phyloP scores from a whole-genome alignment of 495 filamentous ascomycete genomes.

The Aspergillus sparsus region DNA sequence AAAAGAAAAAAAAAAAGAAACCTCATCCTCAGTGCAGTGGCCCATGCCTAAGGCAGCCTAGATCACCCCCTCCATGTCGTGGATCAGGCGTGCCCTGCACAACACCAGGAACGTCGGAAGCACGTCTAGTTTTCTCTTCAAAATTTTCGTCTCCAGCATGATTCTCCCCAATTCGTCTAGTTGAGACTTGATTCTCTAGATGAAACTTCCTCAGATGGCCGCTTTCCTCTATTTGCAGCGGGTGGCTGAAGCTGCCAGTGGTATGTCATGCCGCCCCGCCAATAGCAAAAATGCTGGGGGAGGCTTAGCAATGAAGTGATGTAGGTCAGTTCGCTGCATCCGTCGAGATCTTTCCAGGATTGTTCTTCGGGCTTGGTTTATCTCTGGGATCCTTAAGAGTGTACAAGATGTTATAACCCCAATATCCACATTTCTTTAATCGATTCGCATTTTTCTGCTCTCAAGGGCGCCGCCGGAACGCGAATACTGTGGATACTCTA shows the following conservation, averaged over 20 bases:
- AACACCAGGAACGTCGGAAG: too few species aligned
- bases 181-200: not conserved
- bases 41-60: conserved; percentile 11
- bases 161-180: too few species aligned
- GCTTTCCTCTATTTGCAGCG: not conserved
- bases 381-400: not conserved
- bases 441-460: not conserved
- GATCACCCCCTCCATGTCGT: conserved; percentile 7
- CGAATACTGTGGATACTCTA: not conserved
- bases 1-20: too few species aligned
- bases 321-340: not conserved
- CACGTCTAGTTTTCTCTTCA: too few species aligned
- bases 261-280: conserved; percentile 3
- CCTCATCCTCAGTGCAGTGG: too few species aligned
- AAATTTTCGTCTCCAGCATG: too few species aligned
- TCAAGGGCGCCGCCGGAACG: not conserved
- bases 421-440: not conserved
- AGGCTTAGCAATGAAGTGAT: not conserved
- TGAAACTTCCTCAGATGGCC: not conserved
- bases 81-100: too few species aligned
- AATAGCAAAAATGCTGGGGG: not conserved
- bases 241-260: conserved; percentile 2
- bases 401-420: not conserved
- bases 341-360: not conserved
- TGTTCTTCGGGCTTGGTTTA: not conserved